These are phyloP conservation scores for Leccinum rimulosum DNA, from an alignment of 768 basidiomycete species.

Conservation along the genomic window DNA sequence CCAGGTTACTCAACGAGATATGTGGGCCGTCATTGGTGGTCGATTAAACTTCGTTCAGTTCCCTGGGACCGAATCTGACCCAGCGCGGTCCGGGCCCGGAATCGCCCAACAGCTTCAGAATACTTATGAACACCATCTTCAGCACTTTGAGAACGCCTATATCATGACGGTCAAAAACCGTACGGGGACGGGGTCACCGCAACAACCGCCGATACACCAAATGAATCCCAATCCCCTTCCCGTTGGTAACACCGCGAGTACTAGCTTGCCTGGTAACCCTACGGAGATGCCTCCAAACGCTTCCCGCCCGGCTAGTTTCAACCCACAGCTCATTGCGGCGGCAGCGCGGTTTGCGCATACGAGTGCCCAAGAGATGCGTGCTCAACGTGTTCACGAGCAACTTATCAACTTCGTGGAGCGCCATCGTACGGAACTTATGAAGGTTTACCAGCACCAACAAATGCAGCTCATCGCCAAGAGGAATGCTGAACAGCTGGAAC, in stretches of 20 bases:
- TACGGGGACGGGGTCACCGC: slow-evolving; percentile 7
- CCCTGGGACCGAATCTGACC: slow-evolving; percentile 57
- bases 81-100: slow-evolving; percentile 59
- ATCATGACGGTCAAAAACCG: slow-evolving; percentile 37
- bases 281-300: slow-evolving; percentile 20
- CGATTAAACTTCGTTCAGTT: slow-evolving; percentile 65
- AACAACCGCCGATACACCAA: slow-evolving; percentile 11
- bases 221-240: slow-evolving; percentile 12
- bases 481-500: slow-evolving; percentile 21
- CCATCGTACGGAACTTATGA: slow-evolving; percentile 39
- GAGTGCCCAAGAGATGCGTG: slow-evolving; percentile 51
- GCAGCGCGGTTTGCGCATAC: slow-evolving; percentile 48
- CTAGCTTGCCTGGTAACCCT: slow-evolving; percentile 15
- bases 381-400: slow-evolving; percentile 45
- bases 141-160: slow-evolving; percentile 55
- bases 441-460: slow-evolving; percentile 26
- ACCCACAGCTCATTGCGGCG: slow-evolving; percentile 38
- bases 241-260: slow-evolving; percentile 8
- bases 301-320: slow-evolving; percentile 1
- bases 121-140: slow-evolving; percentile 59
- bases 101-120: slow-evolving; percentile 58
- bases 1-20: slow-evolving; percentile 55
- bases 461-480: slow-evolving; percentile 17
- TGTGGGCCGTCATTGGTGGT: slow-evolving; percentile 68
- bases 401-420: slow-evolving; percentile 57